Percentiles rank a stretch among this genome's conserved stretches.
Evolutionary conservation across 805 yeast genomes (phyloP).

Genomic region (Kodamaea sagamina): DNA sequence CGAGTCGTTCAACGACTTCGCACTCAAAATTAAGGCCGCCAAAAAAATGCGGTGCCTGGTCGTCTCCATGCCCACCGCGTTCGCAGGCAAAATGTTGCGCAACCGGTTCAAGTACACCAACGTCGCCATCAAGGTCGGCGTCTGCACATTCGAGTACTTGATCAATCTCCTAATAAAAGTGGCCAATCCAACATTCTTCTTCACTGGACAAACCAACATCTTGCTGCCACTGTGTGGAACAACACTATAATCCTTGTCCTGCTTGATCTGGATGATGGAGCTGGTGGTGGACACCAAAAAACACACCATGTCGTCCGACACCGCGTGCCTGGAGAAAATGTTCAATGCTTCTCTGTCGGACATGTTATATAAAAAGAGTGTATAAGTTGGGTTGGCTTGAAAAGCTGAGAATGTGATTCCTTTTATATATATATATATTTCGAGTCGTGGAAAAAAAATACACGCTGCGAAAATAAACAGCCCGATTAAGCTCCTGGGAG

Average conservation of each 20-base stretch:
- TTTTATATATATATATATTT: not conserved
- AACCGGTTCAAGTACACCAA: conserved; percentile 79
- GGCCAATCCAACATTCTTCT: conserved; percentile 37
- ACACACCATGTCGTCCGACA: conserved; percentile 57
- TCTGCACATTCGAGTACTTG: conserved; percentile 84
- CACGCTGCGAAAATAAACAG: too few species aligned
- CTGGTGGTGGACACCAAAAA: conserved; percentile 59
- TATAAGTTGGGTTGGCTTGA: not conserved
- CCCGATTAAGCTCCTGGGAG: too few species aligned
- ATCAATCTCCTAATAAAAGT: conserved; percentile 74
- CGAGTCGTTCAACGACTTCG: conserved; percentile 89
- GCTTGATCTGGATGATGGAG: conserved; percentile 53
- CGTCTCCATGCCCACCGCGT: conserved; percentile 88
- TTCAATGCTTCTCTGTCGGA: conserved; percentile 49
- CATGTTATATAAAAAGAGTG: conserved; percentile 19
- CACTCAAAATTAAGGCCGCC: conserved; percentile 87
- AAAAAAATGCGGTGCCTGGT: conserved; percentile 91
- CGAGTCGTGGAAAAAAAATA: too few species aligned
- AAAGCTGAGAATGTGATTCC: not conserved
- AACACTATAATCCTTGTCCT: conserved; percentile 30
- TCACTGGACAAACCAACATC: conserved; percentile 27
- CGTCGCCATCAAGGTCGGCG: conserved; percentile 93
- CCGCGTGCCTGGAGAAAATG: conserved; percentile 56
- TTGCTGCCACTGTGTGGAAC: conserved; percentile 30
- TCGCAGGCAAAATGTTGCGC: conserved; percentile 75